Evolutionary conservation across 495 filamentous ascomycete genomes (phyloP).

Genomic region (Copromyces sp.): DNA sequence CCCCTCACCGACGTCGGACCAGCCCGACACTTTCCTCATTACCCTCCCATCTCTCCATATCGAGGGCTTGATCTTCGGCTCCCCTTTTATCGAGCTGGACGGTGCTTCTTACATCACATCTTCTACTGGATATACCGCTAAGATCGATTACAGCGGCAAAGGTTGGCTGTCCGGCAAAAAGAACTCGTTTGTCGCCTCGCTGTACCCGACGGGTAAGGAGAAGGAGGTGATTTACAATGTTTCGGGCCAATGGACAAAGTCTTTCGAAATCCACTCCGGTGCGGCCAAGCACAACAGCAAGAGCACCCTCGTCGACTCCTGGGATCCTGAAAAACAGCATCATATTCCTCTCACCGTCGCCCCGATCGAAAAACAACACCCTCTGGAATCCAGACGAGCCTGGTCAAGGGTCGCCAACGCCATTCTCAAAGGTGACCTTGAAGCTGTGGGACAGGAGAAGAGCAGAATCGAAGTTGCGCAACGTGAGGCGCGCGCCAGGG

Average conservation of each 20-base stretch:
- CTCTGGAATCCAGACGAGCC: slow-evolving; percentile 77
- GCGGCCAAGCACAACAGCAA: slow-evolving; percentile 49
- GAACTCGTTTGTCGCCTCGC: slow-evolving; percentile 72
- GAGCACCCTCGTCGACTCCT: slow-evolving; percentile 50
- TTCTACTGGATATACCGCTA: slow-evolving; percentile 78
- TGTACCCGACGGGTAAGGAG: slow-evolving; percentile 69
- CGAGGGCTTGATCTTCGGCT: slow-evolving; percentile 84
- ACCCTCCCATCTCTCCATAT: slow-evolving; percentile 89
- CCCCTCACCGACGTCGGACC: slow-evolving; percentile 42
- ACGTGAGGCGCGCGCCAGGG: slow-evolving; percentile 69
- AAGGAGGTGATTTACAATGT: slow-evolving; percentile 76
- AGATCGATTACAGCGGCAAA: slow-evolving; percentile 85
- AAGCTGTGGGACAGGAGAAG: slow-evolving; percentile 67
- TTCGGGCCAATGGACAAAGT: slow-evolving; percentile 86
- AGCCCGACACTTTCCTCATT: slow-evolving; percentile 71
- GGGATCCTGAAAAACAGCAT: slow-evolving; percentile 51
- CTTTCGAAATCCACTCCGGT: slow-evolving; percentile 67
- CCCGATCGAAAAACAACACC: slow-evolving; percentile 71
- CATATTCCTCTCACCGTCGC: slow-evolving; percentile 61
- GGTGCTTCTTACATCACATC: slow-evolving; percentile 71
- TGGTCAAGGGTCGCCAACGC: slow-evolving; percentile 77
- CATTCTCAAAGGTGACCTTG: slow-evolving; percentile 75
- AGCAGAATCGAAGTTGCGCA: slow-evolving; percentile 85
- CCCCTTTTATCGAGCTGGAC: slow-evolving; percentile 85
- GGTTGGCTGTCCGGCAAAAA: slow-evolving; percentile 94